phyloP scores from a whole-genome alignment of 192 early-diverging fungal genomes.

The Powellomyces hirtus region DNA sequence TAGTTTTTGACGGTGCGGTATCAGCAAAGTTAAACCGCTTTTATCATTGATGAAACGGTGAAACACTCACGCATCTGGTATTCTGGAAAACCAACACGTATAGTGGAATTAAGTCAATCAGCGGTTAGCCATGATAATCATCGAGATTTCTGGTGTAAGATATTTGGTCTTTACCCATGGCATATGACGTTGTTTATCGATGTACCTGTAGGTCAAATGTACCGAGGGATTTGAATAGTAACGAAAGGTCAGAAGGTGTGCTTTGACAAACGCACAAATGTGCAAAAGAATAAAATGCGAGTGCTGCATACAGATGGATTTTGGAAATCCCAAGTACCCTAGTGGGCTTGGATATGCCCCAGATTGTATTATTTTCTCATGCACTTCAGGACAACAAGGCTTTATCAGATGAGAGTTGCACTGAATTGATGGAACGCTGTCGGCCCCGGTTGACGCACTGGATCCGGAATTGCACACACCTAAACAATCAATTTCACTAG shows the following conservation, averaged over 20 bases:
- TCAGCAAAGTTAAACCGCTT: no score
- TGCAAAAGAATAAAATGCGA: no score
- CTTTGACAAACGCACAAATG: background rate
- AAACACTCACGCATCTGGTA: slow-evolving; percentile 38
- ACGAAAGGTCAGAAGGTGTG: no score
- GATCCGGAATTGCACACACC: slow-evolving; percentile 6
- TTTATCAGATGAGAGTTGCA: background rate
- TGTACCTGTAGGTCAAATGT: slow-evolving; percentile 38
- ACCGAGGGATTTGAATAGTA: no score
- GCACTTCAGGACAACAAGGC: slow-evolving; percentile 30
- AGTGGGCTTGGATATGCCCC: slow-evolving; percentile 77
- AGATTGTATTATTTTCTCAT: slow-evolving; percentile 50
- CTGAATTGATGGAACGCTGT: no score
- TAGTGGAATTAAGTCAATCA: background rate
- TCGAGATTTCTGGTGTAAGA: no score
- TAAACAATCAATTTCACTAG: slow-evolving; percentile 21
- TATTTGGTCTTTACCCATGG: slow-evolving; percentile 56
- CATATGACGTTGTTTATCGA: slow-evolving; percentile 83
- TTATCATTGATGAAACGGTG: no score
- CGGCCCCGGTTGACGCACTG: no score
- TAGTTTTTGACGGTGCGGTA: no score
- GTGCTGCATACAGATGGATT: slow-evolving; percentile 63
- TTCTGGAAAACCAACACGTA: background rate
- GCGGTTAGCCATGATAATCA: no score
- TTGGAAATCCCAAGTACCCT: slow-evolving; percentile 73